phyloP scores from a whole-genome alignment of 805 yeast genomes.

The Lipomyces yamanashiensis region DNA sequence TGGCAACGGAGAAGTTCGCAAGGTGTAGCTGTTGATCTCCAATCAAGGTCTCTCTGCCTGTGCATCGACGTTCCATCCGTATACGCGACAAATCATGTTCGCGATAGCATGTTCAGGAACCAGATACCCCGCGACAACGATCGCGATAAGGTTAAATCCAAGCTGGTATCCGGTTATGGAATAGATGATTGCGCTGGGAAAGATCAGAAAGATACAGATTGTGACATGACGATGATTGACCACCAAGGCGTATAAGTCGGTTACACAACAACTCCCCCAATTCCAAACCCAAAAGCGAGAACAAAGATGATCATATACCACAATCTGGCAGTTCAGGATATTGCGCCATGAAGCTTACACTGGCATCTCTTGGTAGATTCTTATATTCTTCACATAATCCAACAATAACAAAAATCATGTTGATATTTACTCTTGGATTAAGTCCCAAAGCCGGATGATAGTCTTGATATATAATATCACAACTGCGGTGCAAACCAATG shows the following conservation, averaged over 20 bases:
- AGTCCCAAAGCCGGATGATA: no score
- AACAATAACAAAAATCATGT: no score
- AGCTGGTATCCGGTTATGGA: slow-evolving; percentile 71
- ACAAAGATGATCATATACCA: slow-evolving; percentile 58
- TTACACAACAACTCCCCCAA: slow-evolving; percentile 49
- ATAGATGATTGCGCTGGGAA: slow-evolving; percentile 62
- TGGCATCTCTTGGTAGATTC: no score
- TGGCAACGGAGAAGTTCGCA: no score
- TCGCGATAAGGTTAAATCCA: slow-evolving; percentile 67
- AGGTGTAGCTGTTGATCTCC: no score
- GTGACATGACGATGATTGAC: slow-evolving; percentile 64
- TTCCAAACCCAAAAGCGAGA: slow-evolving; percentile 53
- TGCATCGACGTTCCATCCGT: slow-evolving; percentile 57
- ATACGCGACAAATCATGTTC: slow-evolving; percentile 59
- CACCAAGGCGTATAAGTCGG: slow-evolving; percentile 61
- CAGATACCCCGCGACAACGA: slow-evolving; percentile 66
- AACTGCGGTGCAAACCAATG: no score
- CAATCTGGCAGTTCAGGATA: slow-evolving; percentile 68
- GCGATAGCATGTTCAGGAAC: slow-evolving; percentile 57
- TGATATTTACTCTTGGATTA: no score
- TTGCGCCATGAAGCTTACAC: slow-evolving; percentile 56
- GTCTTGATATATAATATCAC: no score
- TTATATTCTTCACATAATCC: no score
- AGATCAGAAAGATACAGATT: no score
- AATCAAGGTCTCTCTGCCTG: no score